Evolutionary conservation across 345 rosid genomes (phyloP), one percentile per base, ranked within the genome.

Genomic region (Cardamine resedifolia): DNA sequence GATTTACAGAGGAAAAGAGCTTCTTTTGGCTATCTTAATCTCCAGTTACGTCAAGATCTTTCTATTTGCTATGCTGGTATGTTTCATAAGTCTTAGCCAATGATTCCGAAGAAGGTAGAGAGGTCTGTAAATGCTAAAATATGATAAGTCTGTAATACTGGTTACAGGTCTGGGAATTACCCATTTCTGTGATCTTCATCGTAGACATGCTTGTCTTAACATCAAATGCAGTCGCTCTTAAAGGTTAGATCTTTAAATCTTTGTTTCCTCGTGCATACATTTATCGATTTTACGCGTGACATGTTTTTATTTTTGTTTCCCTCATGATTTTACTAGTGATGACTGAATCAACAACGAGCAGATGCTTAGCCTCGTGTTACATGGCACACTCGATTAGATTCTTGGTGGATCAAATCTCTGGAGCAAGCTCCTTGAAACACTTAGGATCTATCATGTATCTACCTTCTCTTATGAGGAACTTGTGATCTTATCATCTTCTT

Each of bases 161-260:
- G 64, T 58, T 65, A 30, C 90, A 89, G 97, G 87, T 93, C 33
- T 89, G 96, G 98, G 86, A 87, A 68, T 86, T 93, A 60, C 95
- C 96, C 3, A 65, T 88, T 30, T 89, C 90, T 5, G 92, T 87
- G 74, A 78, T 85, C 63, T 82, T 81, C 79, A 84, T 87, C 30
- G 78, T 88, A 56, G 96, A 93, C 77, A 76, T 87, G 65, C 85
- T 93, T 30, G 88, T 90, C 39, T 70, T 90, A 57, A 87, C 96
- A 71, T 93, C 91, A 60, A 93, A 86, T 51, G 68, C 66, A 8
- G 90, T 87, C 34, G 92, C 96, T 48, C 64, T 90, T 73, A 85
- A 82, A 93, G 98, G 96, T 89, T 24, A 80, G 86, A 70, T 43
- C 30, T 52, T 30, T 43, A 16, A 67, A 30, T 58, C 38, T 43